Base-by-base conservation (phyloP, 2,329 filamentous ascomycete genomes). In the Fusarium algeriense region DNA sequence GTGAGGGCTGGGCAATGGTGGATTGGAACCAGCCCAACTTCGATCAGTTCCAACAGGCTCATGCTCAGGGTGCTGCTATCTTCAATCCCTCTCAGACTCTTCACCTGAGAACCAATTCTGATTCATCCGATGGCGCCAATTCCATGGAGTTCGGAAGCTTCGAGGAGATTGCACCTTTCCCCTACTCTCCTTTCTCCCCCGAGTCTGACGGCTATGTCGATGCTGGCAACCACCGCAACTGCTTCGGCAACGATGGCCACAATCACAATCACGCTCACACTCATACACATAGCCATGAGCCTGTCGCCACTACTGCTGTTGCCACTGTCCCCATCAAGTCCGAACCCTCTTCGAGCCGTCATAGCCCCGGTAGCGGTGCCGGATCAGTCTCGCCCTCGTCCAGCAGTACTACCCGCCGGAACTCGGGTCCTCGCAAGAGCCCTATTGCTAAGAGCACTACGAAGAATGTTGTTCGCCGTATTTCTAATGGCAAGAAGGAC, bases 51-150 rank as follows among this genome's bases (percentile, higher is more conserved):
- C 79, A 81, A 53, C 84, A 85, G 63, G 79, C 84, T 43, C 86
- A 87, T 46, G 76, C 78, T 9, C 87, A 88, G 55, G 88, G 85
- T 69, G 81, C 85, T 43, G 91, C 93, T 73, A 95, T 97, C 77
- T 97, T 97, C 85, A 97, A 98, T 82, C 95, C 95, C 4, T 90
- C 92, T 69, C 93, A 97, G 83, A 97, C 94, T 2, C 85, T 98
- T 55, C 95, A 98, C 83, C 88, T 97, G 77, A 90, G 95, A 74
- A 95, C 92, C 59, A 91, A 92, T 76, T 97, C 95, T 7, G 93
- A 97, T 76, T 96, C 94, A 5, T 96, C 92, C 3, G 92, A 95
- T 37, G 89, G 90, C 75, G 81, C 89, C 80, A 85, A 87, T 80
- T 84, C 91, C 78, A 78, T 92, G 85, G 79, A 93, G 83, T 80